Evolutionary conservation across 2,329 filamentous ascomycete species (phyloP), one percentile per base, ranked within the genome.

Genomic region (Simplicillium aogashimaense): DNA sequence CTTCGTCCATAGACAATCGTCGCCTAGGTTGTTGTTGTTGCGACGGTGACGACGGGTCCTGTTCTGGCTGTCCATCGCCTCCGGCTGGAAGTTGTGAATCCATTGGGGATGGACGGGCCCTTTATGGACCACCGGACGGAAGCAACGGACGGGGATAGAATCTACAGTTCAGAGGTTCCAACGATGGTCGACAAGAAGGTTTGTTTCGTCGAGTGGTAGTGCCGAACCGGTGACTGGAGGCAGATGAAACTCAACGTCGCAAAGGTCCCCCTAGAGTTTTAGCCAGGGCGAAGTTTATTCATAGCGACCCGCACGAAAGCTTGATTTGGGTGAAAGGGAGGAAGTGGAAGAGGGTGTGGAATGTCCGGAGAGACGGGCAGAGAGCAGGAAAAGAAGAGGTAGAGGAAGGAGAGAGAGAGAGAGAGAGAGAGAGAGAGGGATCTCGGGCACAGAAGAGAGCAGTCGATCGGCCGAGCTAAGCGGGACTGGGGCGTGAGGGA

Each of bases 1-100:
- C 70, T 59, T 74, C 69, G 54, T 74, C 71, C 60, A 74, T 70
- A 37, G 71, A 74, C 50, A 71, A 64, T 50, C 65, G 64, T 57
- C 63, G 63, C 53, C 64, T 54, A 46, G 57, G 60, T 59, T 61
- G 57, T 51, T 55, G 53, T 52, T 58, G 50, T 47, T 51, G 47
- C 33, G 41, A 35, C 28, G 35, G 35, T 20, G 43, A 29, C 30
- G 38, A 40, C 50, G 49, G 54, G 58, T 53, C 58, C 59, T 62
- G 5, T 25, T 25, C 20, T 25, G 20, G 20, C 20, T 25, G 20
- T 25, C 20, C 49, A 45, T 57, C 53, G 48, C 51, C 51, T 47
- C 46, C 50, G 47, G 48, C 45, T 39, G 46, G 49, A 45, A 50
- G 48, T 43, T 47, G 50, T 49, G 51, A 47, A 41, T 61, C 59